Evolutionary conservation across 208 protist species (phyloP), one percentile per base, ranked within the genome.

Genomic region (Polymyxa betae): DNA sequence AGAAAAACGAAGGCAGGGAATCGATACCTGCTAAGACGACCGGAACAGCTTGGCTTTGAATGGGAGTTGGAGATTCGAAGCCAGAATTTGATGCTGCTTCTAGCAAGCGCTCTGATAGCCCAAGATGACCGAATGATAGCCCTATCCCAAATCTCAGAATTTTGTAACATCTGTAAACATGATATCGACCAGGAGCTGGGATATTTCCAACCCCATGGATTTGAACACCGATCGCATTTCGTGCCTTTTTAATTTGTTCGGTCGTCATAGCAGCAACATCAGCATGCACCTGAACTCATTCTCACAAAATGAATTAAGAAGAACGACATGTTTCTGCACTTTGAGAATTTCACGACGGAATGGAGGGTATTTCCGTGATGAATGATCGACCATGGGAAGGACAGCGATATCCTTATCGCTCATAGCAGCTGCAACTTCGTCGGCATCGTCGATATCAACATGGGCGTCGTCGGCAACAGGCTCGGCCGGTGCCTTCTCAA

Each of bases 31-130:
- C 0, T 0, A 99, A 93, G 0, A 97, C 95, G 44, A 98, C 95
- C 43, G 97, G 97, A 24, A 99, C 94, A 0, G 97, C 93, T 68
- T 97, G 96, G 40, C 93, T 89, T 91, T 97, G 96, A 92, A 97
- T 97, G 16, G 96, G 92, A 41, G 95, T 96, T 1, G 96, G 96
- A 44, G 92, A 91, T 38, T 94, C 92, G 87, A 92, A 97, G 0
- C 82, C 90, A 1, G 38, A 45, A 66, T 45, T 46, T 60, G 90
- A 77, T 12, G 92, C 46, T 0, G 68, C 92, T 24, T 0, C 77
- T 16, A 92, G 60, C 43, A 90, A 32, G 20, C 77, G 45, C 43
- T 93, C 90, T 10, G 89, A 78, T 45, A 93, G 77, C n/a, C 92
- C 91, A 82, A 82, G 72, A n/a, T 82, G 72, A 20, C 72, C 72